Evolutionary conservation across 208 protist species (phyloP), one percentile per base, ranked within the genome.

Genomic region (Wallacemonas sp.): DNA sequence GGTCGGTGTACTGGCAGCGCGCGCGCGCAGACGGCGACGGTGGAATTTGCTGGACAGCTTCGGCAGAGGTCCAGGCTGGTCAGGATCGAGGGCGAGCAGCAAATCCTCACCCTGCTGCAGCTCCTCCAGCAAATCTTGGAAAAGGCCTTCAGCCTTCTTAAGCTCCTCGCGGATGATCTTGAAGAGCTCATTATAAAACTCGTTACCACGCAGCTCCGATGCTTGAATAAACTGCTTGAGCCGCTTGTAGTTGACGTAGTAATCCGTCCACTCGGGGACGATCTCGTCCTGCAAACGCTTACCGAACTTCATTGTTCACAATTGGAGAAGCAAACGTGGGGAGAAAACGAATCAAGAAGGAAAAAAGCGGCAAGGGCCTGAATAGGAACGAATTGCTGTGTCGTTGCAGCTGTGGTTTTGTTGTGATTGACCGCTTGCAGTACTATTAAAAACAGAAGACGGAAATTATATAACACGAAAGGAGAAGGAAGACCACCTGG

Each of bases 241-340:
- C 0, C 75, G 76, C 73, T 96, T 93, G 70, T 96, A 96, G 63
- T 82, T 86, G 33, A 96, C 86, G 72, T 96, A 96, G 65, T 77
- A 87, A 17, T 84, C 81, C n/a, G 65, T 67, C 88, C 91, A 96
- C 62, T 96, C 74, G 22, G 79, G 78, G 39, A 94, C 81, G 27
- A 91, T 82, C 70, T 96, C 87, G 59, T 94, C 85, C 47, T 82
- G 72, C 55, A 96, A 41, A 31, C 91, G 91, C 73, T 96, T 96
- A 15, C 91, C 91, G 64, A 96, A 96, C 84, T 96, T 96, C 91
- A 96, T 94, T 26, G 27, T 56, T 27, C 24, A n/a, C 14, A 12
- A 28, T 4, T 58, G 47, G 27, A 17, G 36, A 9, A 15, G 9
- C 11, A 42, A 42, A 9, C 11, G 11, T 42, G 36, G 11, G 9